A percentile compares a stretch with the other conserved stretches of the same genome.
Evolutionary conservation across 2,329 filamentous ascomycete species (phyloP).

Genomic region (Plenodomus lindquistii): DNA sequence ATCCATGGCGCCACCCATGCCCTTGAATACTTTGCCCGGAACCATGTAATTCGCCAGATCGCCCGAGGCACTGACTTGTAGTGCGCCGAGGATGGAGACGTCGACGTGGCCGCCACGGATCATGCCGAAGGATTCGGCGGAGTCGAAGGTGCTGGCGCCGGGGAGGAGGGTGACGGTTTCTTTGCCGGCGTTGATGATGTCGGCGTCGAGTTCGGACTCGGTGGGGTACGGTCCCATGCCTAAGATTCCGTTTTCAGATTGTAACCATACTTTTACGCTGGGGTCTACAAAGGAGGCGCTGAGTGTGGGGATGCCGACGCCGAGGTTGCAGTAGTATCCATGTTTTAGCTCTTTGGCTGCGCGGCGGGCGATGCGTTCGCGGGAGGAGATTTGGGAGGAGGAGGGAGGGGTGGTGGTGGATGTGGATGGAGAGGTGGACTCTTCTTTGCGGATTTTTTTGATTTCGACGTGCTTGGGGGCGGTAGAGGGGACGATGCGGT

Average conservation of each 20-base stretch:
- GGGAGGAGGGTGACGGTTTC: conserved; percentile 85
- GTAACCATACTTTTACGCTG: conserved; percentile 59
- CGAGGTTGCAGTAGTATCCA: conserved; percentile 91
- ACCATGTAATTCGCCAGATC: conserved; percentile 94
- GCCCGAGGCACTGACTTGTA: conserved; percentile 80
- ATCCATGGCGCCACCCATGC: conserved; percentile 91
- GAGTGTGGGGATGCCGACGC: conserved; percentile 91
- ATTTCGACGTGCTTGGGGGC: conserved; percentile 75
- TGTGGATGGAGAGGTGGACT: conserved; percentile 8
- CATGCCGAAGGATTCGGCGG: conserved; percentile 91
- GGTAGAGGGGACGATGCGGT: conserved; percentile 82
- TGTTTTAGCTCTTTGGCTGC: conserved; percentile 93
- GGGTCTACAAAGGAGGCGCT: conserved; percentile 74
- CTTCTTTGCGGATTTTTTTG: conserved; percentile 34
- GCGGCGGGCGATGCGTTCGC: conserved; percentile 79
- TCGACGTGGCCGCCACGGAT: conserved; percentile 85
- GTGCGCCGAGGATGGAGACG: conserved; percentile 84
- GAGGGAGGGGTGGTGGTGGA: conserved; percentile 20
- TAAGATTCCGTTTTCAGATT: conserved; percentile 60
- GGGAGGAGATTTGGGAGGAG: conserved; percentile 31
- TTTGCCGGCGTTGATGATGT: conserved; percentile 91
- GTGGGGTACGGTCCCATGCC: conserved; percentile 51
- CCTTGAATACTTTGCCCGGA: conserved; percentile 83
- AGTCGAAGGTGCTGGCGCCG: conserved; percentile 80
- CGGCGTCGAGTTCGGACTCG: conserved; percentile 75